Evolutionary conservation across 2,329 filamentous ascomycete genomes (phyloP).

Genomic region (Pseudogymnoascus sp.): DNA sequence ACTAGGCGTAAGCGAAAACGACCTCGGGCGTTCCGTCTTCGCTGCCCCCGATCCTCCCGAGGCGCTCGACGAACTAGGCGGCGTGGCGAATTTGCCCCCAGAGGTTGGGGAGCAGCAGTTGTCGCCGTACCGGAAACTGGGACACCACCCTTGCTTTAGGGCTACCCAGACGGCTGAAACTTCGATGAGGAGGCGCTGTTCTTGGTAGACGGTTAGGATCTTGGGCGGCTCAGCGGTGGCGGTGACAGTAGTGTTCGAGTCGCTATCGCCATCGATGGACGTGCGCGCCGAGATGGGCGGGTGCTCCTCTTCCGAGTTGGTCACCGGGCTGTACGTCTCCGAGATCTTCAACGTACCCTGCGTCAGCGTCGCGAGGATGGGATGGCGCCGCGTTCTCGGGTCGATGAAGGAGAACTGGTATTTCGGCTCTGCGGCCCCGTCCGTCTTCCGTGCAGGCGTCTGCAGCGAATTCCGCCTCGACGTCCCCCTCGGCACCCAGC

Average conservation of each 20-base stretch:
- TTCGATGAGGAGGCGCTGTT: conserved; percentile 33
- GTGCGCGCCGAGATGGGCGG: conserved; percentile 35
- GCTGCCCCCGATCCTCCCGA: too few relatives aligned
- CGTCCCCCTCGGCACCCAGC: conserved; percentile 55
- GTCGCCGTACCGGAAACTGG: conserved; percentile 31
- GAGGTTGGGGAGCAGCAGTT: conserved; percentile 14
- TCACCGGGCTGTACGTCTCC: conserved; percentile 56
- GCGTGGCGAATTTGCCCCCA: not conserved
- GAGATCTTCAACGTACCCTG: conserved; percentile 58
- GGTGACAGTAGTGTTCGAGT: not conserved
- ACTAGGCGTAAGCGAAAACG: conserved; percentile 22
- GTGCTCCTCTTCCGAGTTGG: conserved; percentile 40
- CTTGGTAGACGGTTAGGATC: not conserved
- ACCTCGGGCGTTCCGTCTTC: conserved; percentile 15
- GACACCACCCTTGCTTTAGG: conserved; percentile 37
- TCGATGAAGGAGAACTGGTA: conserved; percentile 75
- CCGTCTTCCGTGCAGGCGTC: conserved; percentile 15
- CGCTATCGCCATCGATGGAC: not conserved
- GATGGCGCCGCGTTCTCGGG: conserved; percentile 59
- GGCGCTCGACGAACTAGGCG: not conserved
- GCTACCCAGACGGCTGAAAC: conserved; percentile 46
- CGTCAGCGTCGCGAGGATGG: conserved; percentile 63
- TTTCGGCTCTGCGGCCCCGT: conserved; percentile 38
- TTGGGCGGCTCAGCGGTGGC: too few relatives aligned
- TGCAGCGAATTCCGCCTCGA: conserved; percentile 27